Base-by-base conservation (phyloP, 2,329 filamentous ascomycete genomes). In the Chaetomiaceae sp. region DNA sequence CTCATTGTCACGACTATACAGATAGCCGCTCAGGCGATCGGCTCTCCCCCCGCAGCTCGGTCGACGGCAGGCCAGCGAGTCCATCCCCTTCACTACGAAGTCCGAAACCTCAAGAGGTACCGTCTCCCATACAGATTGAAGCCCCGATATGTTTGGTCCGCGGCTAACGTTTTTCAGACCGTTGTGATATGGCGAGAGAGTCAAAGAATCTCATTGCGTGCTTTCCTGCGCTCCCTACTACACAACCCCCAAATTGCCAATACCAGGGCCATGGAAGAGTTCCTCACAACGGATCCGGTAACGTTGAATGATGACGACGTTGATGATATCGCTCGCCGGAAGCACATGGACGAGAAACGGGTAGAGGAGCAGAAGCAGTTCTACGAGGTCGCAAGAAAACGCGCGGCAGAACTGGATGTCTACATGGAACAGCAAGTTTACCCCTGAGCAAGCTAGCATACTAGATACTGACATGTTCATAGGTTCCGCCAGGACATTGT, bases 401-500 rank as follows among this genome's bases (percentile, higher is more conserved):
- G 94, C 59, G 94, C 94, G 1, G 87, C 89, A 5, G 94, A 97
- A 65, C 77, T 99, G 46, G 94, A 99, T 69, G 89, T 95, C 21
- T 96, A 97, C 67, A 99, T 99, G 94, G 94, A 99, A 71, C 72
- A 95, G 85, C 89, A 71, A 70, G 84, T n/a, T n/a, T 73, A 13
- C 11, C 21, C 10, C 14, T 16, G 11, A 16, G 3, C n/a, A 56
- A 8, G 27, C 1, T 20, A 20, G n/a, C 11, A 6, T 10, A 8
- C 6, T 9, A 33, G n/a, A 27, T 46, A 29, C 63, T 64, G 32
- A 65, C 54, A 14, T 1, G 18, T 49, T n/a, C 13, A 5, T 37
- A 82, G 79, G 54, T 86, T 86, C 67, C 82, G 82, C 7, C 81
- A 81, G 58, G 82, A 86, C 61, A 85, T 84, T 52, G 75, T 85